Evolutionary conservation across 352 stramenopile species (phyloP).

Genomic region (Phytophthora fragariae): DNA sequence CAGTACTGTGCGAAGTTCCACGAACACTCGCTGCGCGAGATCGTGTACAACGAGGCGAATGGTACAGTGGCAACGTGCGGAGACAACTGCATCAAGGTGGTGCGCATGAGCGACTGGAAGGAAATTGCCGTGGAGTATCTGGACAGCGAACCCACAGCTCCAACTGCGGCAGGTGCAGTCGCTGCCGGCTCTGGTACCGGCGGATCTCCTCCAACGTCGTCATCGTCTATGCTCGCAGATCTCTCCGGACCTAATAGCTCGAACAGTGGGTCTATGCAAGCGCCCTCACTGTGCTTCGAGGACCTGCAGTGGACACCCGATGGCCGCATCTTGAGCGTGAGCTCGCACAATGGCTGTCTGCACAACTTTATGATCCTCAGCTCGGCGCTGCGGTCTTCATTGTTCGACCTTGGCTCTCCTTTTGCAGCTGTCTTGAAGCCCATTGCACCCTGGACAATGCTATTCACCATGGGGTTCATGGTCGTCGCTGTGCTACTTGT

Average conservation of each 20-base stretch:
- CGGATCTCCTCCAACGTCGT: slow-evolving; percentile 28
- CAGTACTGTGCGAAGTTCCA: slow-evolving; percentile 90
- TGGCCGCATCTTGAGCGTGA: slow-evolving; percentile 91
- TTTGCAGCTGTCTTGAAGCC: slow-evolving; percentile 69
- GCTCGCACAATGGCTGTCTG: slow-evolving; percentile 83
- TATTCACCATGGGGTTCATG: slow-evolving; percentile 69
- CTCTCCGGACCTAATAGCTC: slow-evolving; percentile 28
- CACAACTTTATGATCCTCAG: slow-evolving; percentile 91
- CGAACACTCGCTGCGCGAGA: slow-evolving; percentile 76
- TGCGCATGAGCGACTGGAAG: slow-evolving; percentile 93
- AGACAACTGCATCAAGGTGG: slow-evolving; percentile 91
- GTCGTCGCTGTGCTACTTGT: slow-evolving; percentile 53
- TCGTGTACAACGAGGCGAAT: slow-evolving; percentile 86
- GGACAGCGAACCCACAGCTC: slow-evolving; percentile 50
- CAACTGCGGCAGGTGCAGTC: slow-evolving; percentile 24
- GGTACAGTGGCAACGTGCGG: slow-evolving; percentile 88
- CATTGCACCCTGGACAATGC: slow-evolving; percentile 65
- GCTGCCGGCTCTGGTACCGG: slow-evolving; percentile 10
- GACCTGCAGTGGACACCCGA: slow-evolving; percentile 89
- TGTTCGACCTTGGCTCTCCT: slow-evolving; percentile 69
- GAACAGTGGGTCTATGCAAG: slow-evolving; percentile 31
- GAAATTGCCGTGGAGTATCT: slow-evolving; percentile 84
- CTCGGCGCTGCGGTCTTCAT: slow-evolving; percentile 62
- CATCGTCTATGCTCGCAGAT: slow-evolving; percentile 37
- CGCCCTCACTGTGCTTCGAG: slow-evolving; percentile 65